Conservation (phyloP, 1,284 basidiomycete genomes). For the Apiotrichum gracile region DNA sequence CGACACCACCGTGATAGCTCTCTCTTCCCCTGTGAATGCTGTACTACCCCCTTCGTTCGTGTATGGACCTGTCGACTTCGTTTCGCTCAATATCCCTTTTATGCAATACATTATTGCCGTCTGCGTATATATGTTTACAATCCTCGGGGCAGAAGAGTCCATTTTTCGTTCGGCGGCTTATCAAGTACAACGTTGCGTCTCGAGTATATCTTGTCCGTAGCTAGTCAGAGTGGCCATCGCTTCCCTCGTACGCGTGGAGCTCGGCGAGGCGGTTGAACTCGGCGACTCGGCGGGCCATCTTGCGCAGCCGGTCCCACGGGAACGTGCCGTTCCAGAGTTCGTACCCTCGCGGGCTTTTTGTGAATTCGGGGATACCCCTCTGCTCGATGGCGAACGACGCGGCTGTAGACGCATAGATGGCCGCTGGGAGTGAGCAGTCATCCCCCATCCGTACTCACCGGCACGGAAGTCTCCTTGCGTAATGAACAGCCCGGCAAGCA, state of each 20-base stretch:
- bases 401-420: slow-evolving; percentile 66
- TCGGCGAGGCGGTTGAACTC: neutral
- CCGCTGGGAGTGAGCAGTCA: slow-evolving; percentile 51
- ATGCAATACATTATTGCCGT: neutral
- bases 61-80: slow-evolving; percentile 5
- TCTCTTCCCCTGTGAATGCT: neutral
- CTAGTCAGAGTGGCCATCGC: too few relatives aligned
- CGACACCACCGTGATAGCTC: neutral
- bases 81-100: neutral
- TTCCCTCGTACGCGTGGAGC: neutral
- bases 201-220: too few relatives aligned
- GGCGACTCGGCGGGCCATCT: slow-evolving; percentile 18
- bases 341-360: slow-evolving; percentile 21
- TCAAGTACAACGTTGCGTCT: too few relatives aligned
- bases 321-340: slow-evolving; percentile 64
- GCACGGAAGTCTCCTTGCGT: slow-evolving; percentile 57
- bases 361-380: slow-evolving; percentile 58
- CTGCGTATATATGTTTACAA: neutral
- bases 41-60: slow-evolving; percentile 3
- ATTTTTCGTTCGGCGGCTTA: too few relatives aligned
- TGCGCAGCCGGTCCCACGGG: slow-evolving; percentile 22
- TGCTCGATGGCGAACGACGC: slow-evolving; percentile 82
- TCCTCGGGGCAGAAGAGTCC: too few relatives aligned
- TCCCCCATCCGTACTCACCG: slow-evolving; percentile 51
- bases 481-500: slow-evolving; percentile 65